Percentiles rank a stretch among this genome's conserved stretches.
phyloP scores from a whole-genome alignment of 2,329 filamentous ascomycete species.

The Verticillium zaregamsianum region DNA sequence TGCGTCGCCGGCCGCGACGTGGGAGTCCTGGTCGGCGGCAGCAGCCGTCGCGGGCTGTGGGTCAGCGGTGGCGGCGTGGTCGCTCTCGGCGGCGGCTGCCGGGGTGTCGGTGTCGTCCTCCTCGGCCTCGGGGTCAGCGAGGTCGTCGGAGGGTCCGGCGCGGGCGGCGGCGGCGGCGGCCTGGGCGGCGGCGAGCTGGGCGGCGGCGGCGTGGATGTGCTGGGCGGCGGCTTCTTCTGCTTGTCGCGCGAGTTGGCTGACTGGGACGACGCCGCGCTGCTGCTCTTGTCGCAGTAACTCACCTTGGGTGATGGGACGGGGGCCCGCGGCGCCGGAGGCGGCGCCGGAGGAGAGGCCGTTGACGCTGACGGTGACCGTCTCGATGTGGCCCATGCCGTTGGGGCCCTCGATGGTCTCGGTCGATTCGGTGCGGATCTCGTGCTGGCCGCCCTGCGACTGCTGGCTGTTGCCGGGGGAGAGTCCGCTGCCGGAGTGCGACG shows the following conservation, averaged over 20 bases:
- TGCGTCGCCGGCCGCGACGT: constrained; percentile 37
- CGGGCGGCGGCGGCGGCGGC: constrained; percentile 12
- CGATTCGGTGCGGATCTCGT: constrained; percentile 65
- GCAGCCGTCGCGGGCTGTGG: background rate
- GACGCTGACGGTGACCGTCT: constrained; percentile 73
- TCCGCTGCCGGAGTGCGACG: background rate
- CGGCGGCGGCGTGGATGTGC: constrained; percentile 24
- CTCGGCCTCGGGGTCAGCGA: background rate
- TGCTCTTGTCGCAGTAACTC: constrained; percentile 85
- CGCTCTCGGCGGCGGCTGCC: constrained; percentile 11
- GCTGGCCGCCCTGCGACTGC: constrained; percentile 30
- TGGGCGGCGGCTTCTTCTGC: constrained; percentile 12
- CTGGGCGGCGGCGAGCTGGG: constrained; percentile 10
- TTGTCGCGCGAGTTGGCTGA: constrained; percentile 50
- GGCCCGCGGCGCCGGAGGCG: constrained; percentile 14
- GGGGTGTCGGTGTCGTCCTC: constrained; percentile 1
- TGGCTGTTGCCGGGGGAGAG: constrained; percentile 12
- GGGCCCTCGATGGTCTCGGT: constrained; percentile 79
- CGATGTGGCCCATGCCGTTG: constrained; percentile 72
- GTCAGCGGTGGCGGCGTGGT: constrained; percentile 6
- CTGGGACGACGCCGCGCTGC: constrained; percentile 72
- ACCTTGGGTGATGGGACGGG: constrained; percentile 69
- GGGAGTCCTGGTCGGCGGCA: constrained; percentile 21
- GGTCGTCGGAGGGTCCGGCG: background rate
- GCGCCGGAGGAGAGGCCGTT: constrained; percentile 60